Percentiles rank a stretch among this genome's conserved stretches.
These are phyloP conservation scores for Sistotremastrum suecicum DNA, from an alignment of 768 basidiomycete species.

Conservation along the genomic window DNA sequence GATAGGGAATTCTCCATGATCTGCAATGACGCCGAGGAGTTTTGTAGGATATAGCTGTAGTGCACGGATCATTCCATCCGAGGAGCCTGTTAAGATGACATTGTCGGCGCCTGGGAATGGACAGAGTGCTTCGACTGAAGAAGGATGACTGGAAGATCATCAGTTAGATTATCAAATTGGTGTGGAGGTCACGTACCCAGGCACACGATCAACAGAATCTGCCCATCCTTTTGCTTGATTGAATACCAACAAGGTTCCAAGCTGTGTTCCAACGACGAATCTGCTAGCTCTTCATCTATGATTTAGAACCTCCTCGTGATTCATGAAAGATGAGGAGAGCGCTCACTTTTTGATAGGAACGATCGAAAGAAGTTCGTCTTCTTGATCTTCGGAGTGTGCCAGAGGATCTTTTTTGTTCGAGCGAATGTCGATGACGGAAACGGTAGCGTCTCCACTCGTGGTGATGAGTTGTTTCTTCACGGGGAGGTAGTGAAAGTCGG, in stretches of 20 bases:
- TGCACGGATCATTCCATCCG: constrained; percentile 80
- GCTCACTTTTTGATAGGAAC: constrained; percentile 70
- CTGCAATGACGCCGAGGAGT: constrained; percentile 77
- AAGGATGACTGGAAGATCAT: constrained; percentile 54
- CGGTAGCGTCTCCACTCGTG: constrained; percentile 76
- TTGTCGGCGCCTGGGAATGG: constrained; percentile 50
- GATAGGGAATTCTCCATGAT: constrained; percentile 86
- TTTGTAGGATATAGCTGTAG: constrained; percentile 83
- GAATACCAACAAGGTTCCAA: constrained; percentile 83
- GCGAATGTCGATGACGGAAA: constrained; percentile 85
- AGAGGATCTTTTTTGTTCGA: constrained; percentile 65
- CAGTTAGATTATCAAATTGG: constrained; percentile 2
- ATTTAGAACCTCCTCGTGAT: too few species aligned
- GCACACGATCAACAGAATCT: constrained; percentile 83
- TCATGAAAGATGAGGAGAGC: not conserved
- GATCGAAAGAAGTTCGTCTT: constrained; percentile 83
- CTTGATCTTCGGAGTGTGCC: constrained; percentile 88
- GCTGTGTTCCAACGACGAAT: constrained; percentile 75
- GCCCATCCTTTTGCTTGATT: constrained; percentile 80
- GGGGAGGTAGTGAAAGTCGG: constrained; percentile 77
- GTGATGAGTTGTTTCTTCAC: constrained; percentile 42
- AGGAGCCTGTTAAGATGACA: constrained; percentile 78
- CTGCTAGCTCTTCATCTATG: constrained; percentile 40
- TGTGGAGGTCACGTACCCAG: constrained; percentile 40
- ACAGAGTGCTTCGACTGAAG: constrained; percentile 81